phyloP scores from a whole-genome alignment of 371 early-diverging fungal genomes.

The Mucor sp. region DNA sequence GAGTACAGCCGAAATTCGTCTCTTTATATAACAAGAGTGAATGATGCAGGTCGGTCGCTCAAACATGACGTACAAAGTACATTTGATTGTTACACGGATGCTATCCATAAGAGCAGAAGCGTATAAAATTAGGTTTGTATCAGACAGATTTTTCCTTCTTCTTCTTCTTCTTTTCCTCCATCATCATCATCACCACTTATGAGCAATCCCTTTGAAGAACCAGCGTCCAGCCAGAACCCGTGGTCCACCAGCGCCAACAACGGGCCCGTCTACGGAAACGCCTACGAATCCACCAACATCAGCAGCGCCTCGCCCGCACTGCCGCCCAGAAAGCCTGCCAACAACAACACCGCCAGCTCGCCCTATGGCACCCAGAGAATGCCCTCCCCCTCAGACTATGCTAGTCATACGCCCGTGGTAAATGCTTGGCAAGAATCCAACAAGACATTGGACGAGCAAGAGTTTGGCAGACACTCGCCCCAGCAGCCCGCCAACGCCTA shows the following conservation, averaged over 20 bases:
- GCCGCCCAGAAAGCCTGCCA: constrained; percentile 20
- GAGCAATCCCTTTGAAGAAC: constrained; percentile 19
- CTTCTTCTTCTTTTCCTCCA: neutral
- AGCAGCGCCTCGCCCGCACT: constrained; percentile 18
- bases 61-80: constrained; percentile 7
- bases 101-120: neutral
- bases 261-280: constrained; percentile 29
- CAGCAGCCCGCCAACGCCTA: constrained; percentile 23
- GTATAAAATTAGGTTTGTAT: neutral
- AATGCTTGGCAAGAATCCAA: constrained; percentile 35
- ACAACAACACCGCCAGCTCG: neutral
- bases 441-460: constrained; percentile 19
- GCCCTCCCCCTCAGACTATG: constrained; percentile 45
- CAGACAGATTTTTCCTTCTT: neutral
- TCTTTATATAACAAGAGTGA: neutral
- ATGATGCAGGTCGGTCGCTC: neutral
- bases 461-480: constrained; percentile 5
- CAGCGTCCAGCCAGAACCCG: neutral
- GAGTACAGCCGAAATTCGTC: neutral
- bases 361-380: constrained; percentile 23
- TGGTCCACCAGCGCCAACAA: neutral
- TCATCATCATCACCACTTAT: neutral
- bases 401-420: constrained; percentile 10
- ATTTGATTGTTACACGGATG: neutral
- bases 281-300: constrained; percentile 21